Percentiles rank a stretch among this genome's conserved stretches.
These are phyloP conservation scores for Ascoidea asiatica DNA, from an alignment of 805 yeast species.

Conservation along the genomic window DNA sequence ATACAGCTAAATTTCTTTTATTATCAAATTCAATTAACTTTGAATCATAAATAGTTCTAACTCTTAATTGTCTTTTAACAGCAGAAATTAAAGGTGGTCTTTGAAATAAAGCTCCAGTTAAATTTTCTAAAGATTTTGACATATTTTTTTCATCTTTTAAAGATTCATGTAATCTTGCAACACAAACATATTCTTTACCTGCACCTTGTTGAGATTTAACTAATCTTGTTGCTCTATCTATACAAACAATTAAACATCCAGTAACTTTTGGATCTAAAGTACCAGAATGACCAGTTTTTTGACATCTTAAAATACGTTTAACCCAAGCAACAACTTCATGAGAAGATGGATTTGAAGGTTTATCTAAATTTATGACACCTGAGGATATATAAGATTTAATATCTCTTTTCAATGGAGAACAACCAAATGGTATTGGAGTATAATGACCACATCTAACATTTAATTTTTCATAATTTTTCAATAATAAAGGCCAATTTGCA, in stretches of 20 bases:
- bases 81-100: slow-evolving; percentile 99
- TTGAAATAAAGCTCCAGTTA: slow-evolving; percentile 98
- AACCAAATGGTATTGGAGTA: slow-evolving; percentile 93
- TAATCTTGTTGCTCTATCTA: slow-evolving; percentile 94
- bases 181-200: slow-evolving; percentile 98
- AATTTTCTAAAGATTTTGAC: slow-evolving; percentile 77
- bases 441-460: slow-evolving; percentile 94
- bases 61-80: slow-evolving; percentile 97
- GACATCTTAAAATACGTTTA: slow-evolving; percentile 87
- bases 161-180: slow-evolving; percentile 89
- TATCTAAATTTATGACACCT: slow-evolving; percentile 95
- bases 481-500: slow-evolving; percentile 87
- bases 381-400: slow-evolving; percentile 78
- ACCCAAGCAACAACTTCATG: slow-evolving; percentile 99
- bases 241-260: slow-evolving; percentile 95
- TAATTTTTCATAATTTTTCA: slow-evolving; percentile 88
- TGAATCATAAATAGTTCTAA: slow-evolving; percentile 93
- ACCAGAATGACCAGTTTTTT: slow-evolving; percentile 98
- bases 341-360: slow-evolving; percentile 96
- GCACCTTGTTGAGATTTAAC: slow-evolving; percentile 99
- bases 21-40: slow-evolving; percentile 92
- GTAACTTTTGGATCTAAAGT: slow-evolving; percentile 98
- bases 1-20: slow-evolving; percentile 92
- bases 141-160: slow-evolving; percentile 82
- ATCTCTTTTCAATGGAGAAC: slow-evolving; percentile 91